Evolutionary conservation across 768 basidiomycete species (phyloP).

Genomic region (Mrakia blollopis): DNA sequence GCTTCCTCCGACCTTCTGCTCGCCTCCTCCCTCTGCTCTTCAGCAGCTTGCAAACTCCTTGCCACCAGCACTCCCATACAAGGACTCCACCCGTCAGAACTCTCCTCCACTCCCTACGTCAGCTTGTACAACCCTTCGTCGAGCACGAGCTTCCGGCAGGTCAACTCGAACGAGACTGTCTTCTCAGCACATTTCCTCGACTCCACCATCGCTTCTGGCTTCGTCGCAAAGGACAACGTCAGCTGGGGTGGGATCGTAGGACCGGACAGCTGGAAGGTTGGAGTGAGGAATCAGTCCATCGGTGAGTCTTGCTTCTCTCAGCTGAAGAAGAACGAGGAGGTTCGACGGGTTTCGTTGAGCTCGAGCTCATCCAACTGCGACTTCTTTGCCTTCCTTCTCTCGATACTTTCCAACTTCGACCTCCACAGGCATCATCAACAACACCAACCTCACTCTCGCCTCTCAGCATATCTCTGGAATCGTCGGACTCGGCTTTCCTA

Average conservation of each 20-base stretch:
- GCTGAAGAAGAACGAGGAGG: background rate
- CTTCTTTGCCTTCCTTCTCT: background rate
- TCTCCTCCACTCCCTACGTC: slow-evolving; percentile 22
- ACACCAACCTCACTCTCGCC: slow-evolving; percentile 25
- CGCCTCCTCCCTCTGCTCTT: slow-evolving; percentile 24
- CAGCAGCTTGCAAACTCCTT: slow-evolving; percentile 13
- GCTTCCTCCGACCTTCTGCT: slow-evolving; percentile 28
- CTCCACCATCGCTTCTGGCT: slow-evolving; percentile 14
- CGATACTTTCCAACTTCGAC: background rate
- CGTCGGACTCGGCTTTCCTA: slow-evolving; percentile 20
- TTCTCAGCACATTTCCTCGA: background rate
- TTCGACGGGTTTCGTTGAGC: background rate
- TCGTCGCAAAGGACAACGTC: slow-evolving; percentile 19
- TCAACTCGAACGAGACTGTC: slow-evolving; percentile 3
- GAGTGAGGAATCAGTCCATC: slow-evolving; percentile 6
- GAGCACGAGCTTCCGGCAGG: background rate
- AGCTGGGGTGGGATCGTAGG: slow-evolving; percentile 19
- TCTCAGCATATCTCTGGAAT: slow-evolving; percentile 23
- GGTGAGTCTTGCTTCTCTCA: background rate
- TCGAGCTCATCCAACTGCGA: background rate
- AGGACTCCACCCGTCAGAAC: background rate
- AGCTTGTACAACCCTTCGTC: slow-evolving; percentile 16
- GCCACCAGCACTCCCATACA: background rate
- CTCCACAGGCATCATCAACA: background rate
- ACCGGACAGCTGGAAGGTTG: background rate